Evolutionary conservation across 768 basidiomycete genomes (phyloP).

Genomic region (Auricularia sp.): DNA sequence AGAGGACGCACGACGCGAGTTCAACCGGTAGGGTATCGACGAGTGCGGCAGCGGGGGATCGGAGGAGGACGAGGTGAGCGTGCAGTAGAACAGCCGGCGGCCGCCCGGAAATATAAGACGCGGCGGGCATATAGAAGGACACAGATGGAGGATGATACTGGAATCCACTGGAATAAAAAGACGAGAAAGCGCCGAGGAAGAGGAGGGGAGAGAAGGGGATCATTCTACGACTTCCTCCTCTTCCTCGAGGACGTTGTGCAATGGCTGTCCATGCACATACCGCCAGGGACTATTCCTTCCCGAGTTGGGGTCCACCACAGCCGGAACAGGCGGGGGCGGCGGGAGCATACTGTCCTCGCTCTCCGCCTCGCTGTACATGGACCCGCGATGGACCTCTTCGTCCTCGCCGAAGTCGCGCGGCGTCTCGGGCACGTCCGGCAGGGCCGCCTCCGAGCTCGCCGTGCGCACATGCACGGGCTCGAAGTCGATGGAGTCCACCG

Average conservation of each 20-base stretch:
- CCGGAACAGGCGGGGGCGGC: slow-evolving; percentile 11
- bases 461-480: slow-evolving; percentile 7
- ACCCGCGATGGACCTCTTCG: background rate
- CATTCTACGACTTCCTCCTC: slow-evolving; percentile 43
- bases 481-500: slow-evolving; percentile 7
- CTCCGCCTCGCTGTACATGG: background rate
- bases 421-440: background rate
- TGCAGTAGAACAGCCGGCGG: no score
- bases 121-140: background rate
- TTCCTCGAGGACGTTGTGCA: slow-evolving; percentile 80
- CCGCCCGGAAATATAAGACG: no score
- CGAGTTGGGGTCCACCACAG: slow-evolving; percentile 20
- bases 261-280: slow-evolving; percentile 75
- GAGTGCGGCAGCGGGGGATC: background rate
- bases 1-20: background rate
- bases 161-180: background rate
- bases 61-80: no score
- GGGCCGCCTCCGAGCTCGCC: slow-evolving; percentile 3
- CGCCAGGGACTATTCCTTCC: slow-evolving; percentile 53
- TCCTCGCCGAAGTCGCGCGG: background rate
- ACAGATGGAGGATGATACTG: background rate
- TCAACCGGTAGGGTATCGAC: background rate
- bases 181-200: background rate
- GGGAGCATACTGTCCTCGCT: slow-evolving; percentile 1
- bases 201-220: background rate